A percentile compares a stretch with the other conserved stretches of the same genome.
Conservation (phyloP, 352 stramenopile genomes). For the Phytophthora chlamydospora region DNA sequence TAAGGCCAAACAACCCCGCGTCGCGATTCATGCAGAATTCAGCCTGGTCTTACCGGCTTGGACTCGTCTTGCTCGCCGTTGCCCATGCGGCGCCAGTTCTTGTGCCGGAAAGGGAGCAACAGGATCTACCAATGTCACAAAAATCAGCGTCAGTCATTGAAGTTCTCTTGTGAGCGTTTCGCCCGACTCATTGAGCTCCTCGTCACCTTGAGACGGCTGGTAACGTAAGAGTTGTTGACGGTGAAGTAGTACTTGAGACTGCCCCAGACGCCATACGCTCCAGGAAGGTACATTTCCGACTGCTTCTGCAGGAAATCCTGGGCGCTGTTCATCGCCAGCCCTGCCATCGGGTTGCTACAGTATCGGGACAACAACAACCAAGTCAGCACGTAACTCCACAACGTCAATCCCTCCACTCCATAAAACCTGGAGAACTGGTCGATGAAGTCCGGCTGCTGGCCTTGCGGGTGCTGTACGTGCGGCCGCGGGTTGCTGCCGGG, state of each 20-base stretch:
- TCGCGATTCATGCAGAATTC: too few species aligned
- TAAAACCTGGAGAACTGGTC: constrained; percentile 75
- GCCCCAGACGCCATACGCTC: constrained; percentile 79
- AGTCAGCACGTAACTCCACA: constrained; percentile 3
- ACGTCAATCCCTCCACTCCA: not conserved
- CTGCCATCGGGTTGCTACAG: constrained; percentile 86
- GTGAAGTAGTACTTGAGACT: constrained; percentile 91
- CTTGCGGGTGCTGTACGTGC: constrained; percentile 34
- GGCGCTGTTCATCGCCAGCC: constrained; percentile 84
- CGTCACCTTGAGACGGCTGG: constrained; percentile 81
- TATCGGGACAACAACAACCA: constrained; percentile 7
- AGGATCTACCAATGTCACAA: constrained; percentile 56
- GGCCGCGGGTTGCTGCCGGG: constrained; percentile 30
- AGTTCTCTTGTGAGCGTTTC: not conserved
- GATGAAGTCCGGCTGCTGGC: constrained; percentile 64
- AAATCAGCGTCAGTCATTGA: constrained; percentile 3
- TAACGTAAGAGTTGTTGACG: constrained; percentile 91
- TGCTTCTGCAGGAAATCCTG: constrained; percentile 86
- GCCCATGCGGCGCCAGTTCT: constrained; percentile 85
- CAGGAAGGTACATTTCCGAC: constrained; percentile 79
- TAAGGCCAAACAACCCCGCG: not conserved
- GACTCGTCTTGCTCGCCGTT: constrained; percentile 63
- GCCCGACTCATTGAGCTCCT: not conserved
- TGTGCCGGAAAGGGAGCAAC: constrained; percentile 87
- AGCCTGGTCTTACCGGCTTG: constrained; percentile 50